phyloP scores from a whole-genome alignment of 2,329 filamentous ascomycete genomes.

The Nectriaceae sp. region DNA sequence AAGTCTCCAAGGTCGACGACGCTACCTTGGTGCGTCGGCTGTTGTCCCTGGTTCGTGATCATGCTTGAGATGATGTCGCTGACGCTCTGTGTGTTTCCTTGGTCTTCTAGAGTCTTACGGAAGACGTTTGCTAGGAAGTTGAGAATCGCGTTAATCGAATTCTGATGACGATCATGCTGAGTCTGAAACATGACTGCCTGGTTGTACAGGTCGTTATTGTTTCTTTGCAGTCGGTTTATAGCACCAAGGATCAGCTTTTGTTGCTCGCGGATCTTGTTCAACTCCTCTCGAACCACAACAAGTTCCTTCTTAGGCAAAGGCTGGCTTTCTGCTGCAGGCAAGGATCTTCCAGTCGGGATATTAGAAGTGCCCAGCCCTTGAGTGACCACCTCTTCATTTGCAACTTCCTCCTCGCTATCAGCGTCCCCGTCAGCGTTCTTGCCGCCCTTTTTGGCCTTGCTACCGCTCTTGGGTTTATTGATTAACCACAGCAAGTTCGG shows the following conservation, averaged over 20 bases:
- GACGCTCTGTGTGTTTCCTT: slow-evolving; percentile 73
- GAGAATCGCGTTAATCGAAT: slow-evolving; percentile 97
- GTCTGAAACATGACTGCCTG: slow-evolving; percentile 88
- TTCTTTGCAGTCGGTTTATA: slow-evolving; percentile 76
- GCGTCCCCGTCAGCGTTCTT: slow-evolving; percentile 71
- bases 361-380: slow-evolving; percentile 22
- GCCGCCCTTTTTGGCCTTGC: slow-evolving; percentile 56
- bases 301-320: slow-evolving; percentile 72
- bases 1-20: slow-evolving; percentile 65
- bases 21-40: slow-evolving; percentile 51
- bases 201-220: slow-evolving; percentile 85
- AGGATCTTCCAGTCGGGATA: slow-evolving; percentile 29
- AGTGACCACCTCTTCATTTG: slow-evolving; percentile 40
- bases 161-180: slow-evolving; percentile 94
- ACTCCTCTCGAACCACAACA: slow-evolving; percentile 73
- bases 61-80: slow-evolving; percentile 81
- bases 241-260: slow-evolving; percentile 84
- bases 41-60: slow-evolving; percentile 59
- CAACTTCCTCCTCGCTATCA: slow-evolving; percentile 63
- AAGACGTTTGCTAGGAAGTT: slow-evolving; percentile 97
- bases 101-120: slow-evolving; percentile 86
- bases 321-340: slow-evolving; percentile 47
- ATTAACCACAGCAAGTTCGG: slow-evolving; percentile 95
- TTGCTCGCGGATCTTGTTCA: slow-evolving; percentile 80
- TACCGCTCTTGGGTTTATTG: slow-evolving; percentile 85